phyloP scores from a whole-genome alignment of 495 filamentous ascomycete species.

The Penicillium taxi region DNA sequence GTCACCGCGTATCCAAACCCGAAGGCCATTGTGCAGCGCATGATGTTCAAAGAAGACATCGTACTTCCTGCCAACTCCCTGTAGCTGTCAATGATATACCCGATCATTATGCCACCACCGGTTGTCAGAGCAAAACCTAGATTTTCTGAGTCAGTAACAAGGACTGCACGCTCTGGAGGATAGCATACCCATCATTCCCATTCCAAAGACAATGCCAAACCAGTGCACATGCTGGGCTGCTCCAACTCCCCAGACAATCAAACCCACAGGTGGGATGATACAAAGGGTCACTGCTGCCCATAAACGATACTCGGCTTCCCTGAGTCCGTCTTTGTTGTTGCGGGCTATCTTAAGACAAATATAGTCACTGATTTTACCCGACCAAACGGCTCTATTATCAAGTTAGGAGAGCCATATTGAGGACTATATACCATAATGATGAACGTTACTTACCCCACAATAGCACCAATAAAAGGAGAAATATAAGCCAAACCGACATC shows the following conservation, averaged over 20 bases:
- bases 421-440: too few species aligned
- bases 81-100: slow-evolving; percentile 19
- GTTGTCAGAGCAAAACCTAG: slow-evolving; percentile 8
- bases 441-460: slow-evolving; percentile 8
- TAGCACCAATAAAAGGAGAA: slow-evolving; percentile 11
- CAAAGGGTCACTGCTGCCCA: slow-evolving; percentile 6
- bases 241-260: slow-evolving; percentile 13
- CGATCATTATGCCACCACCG: slow-evolving; percentile 13
- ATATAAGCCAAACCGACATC: slow-evolving; percentile 8
- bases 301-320: slow-evolving; percentile 28
- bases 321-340: slow-evolving; percentile 24
- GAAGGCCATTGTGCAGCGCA: slow-evolving; percentile 47
- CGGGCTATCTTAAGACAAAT: slow-evolving; percentile 21
- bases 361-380: slow-evolving; percentile 13
- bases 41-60: slow-evolving; percentile 48
- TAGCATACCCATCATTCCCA: slow-evolving; percentile 12
- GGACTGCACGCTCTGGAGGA: too few species aligned
- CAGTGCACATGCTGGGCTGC: slow-evolving; percentile 16
- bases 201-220: slow-evolving; percentile 16
- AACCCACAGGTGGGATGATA: slow-evolving; percentile 7
- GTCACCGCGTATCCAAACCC: not conserved
- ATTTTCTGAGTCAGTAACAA: too few species aligned
- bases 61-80: slow-evolving; percentile 45
- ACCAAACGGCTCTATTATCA: too few species aligned
- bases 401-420: too few species aligned